These are phyloP conservation scores for Trichoderma gamsii DNA, from an alignment of 495 filamentous ascomycete species.

Conservation along the genomic window DNA sequence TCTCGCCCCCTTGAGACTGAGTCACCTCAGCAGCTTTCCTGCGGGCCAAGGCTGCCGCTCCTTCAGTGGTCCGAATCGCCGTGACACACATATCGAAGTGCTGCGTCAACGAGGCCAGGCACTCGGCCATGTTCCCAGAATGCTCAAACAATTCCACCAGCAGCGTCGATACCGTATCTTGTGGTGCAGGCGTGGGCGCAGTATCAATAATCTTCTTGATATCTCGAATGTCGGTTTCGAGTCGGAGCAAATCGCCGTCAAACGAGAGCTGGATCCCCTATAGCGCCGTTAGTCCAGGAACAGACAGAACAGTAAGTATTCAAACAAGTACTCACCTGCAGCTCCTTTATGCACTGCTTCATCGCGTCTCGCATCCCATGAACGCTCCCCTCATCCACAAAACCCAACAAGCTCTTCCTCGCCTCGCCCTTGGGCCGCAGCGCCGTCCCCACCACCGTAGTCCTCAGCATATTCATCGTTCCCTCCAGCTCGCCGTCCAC, in stretches of 20 bases:
- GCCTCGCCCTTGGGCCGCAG: conserved; percentile 65
- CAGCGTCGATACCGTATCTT: conserved; percentile 56
- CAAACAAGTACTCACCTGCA: conserved; percentile 33
- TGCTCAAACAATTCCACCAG: conserved; percentile 68
- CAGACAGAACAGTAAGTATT: background rate
- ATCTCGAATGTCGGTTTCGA: conserved; percentile 54
- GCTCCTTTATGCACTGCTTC: conserved; percentile 56
- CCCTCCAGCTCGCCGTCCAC: conserved; percentile 63
- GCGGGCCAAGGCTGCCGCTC: conserved; percentile 66
- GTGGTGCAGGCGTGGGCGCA: conserved; percentile 28
- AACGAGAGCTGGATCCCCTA: conserved; percentile 55
- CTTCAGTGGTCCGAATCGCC: conserved; percentile 88
- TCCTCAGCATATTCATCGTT: conserved; percentile 63
- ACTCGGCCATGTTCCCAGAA: conserved; percentile 75
- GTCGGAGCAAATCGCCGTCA: conserved; percentile 54
- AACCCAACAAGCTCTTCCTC: conserved; percentile 72
- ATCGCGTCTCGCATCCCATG: conserved; percentile 60
- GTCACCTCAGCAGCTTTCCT: conserved; percentile 49
- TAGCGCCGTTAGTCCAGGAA: conserved; percentile 18
- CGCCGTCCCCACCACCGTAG: conserved; percentile 64
- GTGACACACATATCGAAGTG: conserved; percentile 95
- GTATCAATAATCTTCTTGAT: conserved; percentile 36
- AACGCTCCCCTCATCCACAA: conserved; percentile 78
- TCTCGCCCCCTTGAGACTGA: conserved; percentile 53
- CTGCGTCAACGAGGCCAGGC: conserved; percentile 73